phyloP scores from a whole-genome alignment of 139 green algal genomes.

The Chara braunii region DNA sequence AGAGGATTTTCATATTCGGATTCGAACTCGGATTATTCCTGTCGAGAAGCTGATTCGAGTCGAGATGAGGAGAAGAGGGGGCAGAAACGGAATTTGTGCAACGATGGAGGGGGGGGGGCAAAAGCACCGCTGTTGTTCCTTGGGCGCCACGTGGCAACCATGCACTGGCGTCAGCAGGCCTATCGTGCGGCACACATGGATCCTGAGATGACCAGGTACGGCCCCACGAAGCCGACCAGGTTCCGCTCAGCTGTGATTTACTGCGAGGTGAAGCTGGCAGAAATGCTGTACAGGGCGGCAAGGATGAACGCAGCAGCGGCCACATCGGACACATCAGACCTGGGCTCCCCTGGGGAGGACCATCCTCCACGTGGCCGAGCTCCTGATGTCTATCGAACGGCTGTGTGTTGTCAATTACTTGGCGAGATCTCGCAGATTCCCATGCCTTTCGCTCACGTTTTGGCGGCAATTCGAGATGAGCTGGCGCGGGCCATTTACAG shows the following conservation, averaged over 20 bases:
- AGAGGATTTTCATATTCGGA: too few species aligned
- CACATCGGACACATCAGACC: not conserved
- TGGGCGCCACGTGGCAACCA: not conserved
- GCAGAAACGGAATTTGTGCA: too few species aligned
- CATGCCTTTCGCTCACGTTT: constrained; percentile 8
- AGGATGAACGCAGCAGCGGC: not conserved
- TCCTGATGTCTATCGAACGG: constrained; percentile 23
- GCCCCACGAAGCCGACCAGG: constrained; percentile 2
- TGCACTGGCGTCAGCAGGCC: not conserved
- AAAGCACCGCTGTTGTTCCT: too few species aligned
- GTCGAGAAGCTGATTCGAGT: too few species aligned
- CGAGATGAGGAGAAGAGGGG: too few species aligned
- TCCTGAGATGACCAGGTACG: not conserved
- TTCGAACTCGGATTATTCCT: too few species aligned
- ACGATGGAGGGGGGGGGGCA: too few species aligned
- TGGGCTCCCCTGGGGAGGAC: too few species aligned
- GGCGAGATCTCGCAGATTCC: constrained; percentile 8
- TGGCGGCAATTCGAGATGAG: constrained; percentile 11
- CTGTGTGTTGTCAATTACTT: constrained; percentile 15
- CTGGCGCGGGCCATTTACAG: constrained; percentile 20
- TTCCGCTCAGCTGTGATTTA: constrained; percentile 20
- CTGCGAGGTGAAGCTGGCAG: constrained; percentile 26
- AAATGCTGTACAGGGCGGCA: not conserved
- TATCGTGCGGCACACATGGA: not conserved
- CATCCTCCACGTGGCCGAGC: too few species aligned